phyloP scores from a whole-genome alignment of 192 early-diverging fungal species.

The Mortierella claussenii region DNA sequence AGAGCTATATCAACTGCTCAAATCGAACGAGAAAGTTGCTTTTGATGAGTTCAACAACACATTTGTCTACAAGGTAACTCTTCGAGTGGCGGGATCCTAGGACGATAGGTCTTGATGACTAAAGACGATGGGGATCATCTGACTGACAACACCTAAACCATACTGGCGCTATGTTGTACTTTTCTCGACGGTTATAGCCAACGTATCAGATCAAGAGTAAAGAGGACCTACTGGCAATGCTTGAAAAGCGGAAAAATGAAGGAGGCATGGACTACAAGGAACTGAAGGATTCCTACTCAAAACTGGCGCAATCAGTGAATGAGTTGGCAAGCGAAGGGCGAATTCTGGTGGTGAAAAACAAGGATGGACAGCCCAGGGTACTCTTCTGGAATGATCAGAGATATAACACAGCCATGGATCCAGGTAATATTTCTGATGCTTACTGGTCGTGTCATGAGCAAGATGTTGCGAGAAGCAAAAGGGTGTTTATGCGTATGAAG shows the following conservation, averaged over 20 bases:
- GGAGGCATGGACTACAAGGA: constrained; percentile 81
- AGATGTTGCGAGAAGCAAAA: too few species aligned
- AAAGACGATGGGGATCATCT: too few species aligned
- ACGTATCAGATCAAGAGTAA: constrained; percentile 75
- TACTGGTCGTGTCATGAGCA: too few species aligned
- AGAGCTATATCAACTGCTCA: constrained; percentile 65
- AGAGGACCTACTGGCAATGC: constrained; percentile 74
- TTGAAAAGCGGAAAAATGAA: constrained; percentile 67
- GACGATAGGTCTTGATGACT: neutral
- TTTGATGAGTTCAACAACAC: constrained; percentile 66
- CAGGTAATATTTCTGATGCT: too few species aligned
- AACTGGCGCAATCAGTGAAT: constrained; percentile 61
- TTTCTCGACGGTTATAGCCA: constrained; percentile 65
- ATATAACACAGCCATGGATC: constrained; percentile 64
- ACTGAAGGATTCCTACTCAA: constrained; percentile 79
- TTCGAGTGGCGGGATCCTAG: neutral
- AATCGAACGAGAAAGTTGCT: constrained; percentile 71
- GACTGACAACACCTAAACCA: neutral
- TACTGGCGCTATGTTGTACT: neutral
- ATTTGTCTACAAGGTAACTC: constrained; percentile 74
- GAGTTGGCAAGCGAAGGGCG: constrained; percentile 64
- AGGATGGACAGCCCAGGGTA: constrained; percentile 70
- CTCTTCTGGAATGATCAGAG: constrained; percentile 74
- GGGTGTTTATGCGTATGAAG: too few species aligned
- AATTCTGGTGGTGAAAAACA: constrained; percentile 72